Conservation (phyloP, 805 yeast genomes). For the Starmerella tilneyi region DNA sequence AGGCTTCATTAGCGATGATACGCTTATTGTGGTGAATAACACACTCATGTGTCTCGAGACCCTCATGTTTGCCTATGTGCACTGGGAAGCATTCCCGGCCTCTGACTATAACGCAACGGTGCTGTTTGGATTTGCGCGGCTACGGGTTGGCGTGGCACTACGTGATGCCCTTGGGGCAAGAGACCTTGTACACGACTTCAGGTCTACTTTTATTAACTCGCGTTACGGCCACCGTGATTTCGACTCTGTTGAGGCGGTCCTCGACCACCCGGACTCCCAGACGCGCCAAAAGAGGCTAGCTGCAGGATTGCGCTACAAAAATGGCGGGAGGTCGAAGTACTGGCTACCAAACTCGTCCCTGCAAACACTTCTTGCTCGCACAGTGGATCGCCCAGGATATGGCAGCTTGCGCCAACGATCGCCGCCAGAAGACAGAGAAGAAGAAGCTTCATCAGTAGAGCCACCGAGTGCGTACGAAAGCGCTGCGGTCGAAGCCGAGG, state of each 20-base stretch:
- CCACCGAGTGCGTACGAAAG: neutral
- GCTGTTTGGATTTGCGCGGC: slow-evolving; percentile 60
- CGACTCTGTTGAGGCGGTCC: slow-evolving; percentile 64
- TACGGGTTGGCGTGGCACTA: slow-evolving; percentile 52
- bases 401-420: neutral
- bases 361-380: slow-evolving; percentile 1
- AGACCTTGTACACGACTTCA: slow-evolving; percentile 75
- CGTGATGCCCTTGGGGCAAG: slow-evolving; percentile 64
- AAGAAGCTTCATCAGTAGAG: neutral
- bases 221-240: slow-evolving; percentile 71
- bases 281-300: slow-evolving; percentile 60
- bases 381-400: neutral
- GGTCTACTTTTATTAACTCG: slow-evolving; percentile 54
- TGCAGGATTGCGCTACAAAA: slow-evolving; percentile 72
- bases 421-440: neutral
- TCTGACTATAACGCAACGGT: slow-evolving; percentile 51
- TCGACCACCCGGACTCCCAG: slow-evolving; percentile 52
- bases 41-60: slow-evolving; percentile 72
- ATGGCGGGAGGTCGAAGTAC: slow-evolving; percentile 69
- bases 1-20: slow-evolving; percentile 28
- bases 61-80: slow-evolving; percentile 78
- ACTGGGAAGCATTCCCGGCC: slow-evolving; percentile 75
- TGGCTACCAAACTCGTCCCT: slow-evolving; percentile 47
- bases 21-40: slow-evolving; percentile 61
- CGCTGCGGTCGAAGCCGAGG: neutral